These are phyloP conservation scores for Metschnikowia kofuensis DNA, from an alignment of 805 yeast genomes.

Conservation along the genomic window DNA sequence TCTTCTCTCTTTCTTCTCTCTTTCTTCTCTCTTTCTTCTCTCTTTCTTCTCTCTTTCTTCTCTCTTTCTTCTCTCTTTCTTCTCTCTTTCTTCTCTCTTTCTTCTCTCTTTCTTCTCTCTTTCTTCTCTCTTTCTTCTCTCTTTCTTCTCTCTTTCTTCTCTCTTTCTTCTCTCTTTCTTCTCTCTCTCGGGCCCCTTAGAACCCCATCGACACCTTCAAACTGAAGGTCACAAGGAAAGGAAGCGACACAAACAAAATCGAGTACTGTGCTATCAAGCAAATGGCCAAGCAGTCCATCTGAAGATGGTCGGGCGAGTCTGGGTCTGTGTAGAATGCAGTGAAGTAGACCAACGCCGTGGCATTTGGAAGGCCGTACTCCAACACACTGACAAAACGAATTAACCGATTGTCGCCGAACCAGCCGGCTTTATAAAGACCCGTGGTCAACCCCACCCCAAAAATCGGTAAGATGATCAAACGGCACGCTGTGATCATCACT, in stretches of 20 bases:
- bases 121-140: too few relatives aligned
- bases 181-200: too few relatives aligned
- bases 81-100: too few relatives aligned
- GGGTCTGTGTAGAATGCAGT: slow-evolving; percentile 86
- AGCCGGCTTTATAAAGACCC: slow-evolving; percentile 57
- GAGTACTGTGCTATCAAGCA: slow-evolving; percentile 73
- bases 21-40: too few relatives aligned
- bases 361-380: slow-evolving; percentile 79
- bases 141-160: too few relatives aligned
- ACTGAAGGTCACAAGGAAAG: slow-evolving; percentile 71
- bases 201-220: slow-evolving; percentile 44
- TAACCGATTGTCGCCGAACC: slow-evolving; percentile 60
- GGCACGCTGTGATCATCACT: slow-evolving; percentile 48
- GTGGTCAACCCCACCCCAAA: slow-evolving; percentile 63
- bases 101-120: too few relatives aligned
- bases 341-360: slow-evolving; percentile 82
- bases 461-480: slow-evolving; percentile 73
- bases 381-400: slow-evolving; percentile 72
- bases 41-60: too few relatives aligned
- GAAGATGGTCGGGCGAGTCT: slow-evolving; percentile 46
- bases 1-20: too few relatives aligned
- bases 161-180: too few relatives aligned
- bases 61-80: too few relatives aligned
- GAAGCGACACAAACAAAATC: slow-evolving; percentile 63
- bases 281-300: slow-evolving; percentile 85